Conservation (phyloP, 164 flowering plant species). For the Houttuynia cordata region DNA sequence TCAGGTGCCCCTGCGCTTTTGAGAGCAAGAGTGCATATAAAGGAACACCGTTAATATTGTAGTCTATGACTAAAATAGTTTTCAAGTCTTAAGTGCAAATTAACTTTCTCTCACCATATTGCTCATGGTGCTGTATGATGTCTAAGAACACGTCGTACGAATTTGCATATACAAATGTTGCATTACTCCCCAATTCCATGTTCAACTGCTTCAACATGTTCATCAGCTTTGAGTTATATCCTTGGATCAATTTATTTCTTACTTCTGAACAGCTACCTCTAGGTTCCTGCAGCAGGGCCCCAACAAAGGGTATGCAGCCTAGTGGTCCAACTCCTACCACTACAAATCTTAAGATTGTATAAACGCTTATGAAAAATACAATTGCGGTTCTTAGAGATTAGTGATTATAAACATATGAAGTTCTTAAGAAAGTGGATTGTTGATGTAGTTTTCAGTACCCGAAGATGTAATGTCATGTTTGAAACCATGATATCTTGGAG, state of each 20-base stretch:
- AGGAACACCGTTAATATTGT: no score
- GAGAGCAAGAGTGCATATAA: no score
- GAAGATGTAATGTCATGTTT: conserved; percentile 47
- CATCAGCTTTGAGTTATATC: conserved; percentile 34
- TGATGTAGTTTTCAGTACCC: conserved; percentile 23
- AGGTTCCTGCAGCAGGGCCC: conserved; percentile 28
- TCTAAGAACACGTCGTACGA: conserved; percentile 28
- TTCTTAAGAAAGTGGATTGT: not conserved
- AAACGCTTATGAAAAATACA: conserved; percentile 25
- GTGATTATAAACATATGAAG: not conserved
- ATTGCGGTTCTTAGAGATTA: not conserved
- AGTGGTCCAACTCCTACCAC: conserved; percentile 58
- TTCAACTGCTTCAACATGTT: conserved; percentile 21
- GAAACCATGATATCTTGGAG: conserved; percentile 49
- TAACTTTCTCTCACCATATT: conserved; percentile 28
- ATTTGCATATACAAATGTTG: conserved; percentile 44
- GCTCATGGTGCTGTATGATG: conserved; percentile 25
- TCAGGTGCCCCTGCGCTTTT: no score
- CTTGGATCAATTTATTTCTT: conserved; percentile 28
- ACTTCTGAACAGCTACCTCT: conserved; percentile 27
- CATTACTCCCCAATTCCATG: conserved; percentile 25
- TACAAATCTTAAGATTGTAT: conserved; percentile 34
- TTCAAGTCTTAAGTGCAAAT: no score
- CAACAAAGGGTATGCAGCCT: conserved; percentile 67
- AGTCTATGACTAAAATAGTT: no score